Conservation (phyloP, 768 basidiomycete species). For the Floccularia luteovirens region DNA sequence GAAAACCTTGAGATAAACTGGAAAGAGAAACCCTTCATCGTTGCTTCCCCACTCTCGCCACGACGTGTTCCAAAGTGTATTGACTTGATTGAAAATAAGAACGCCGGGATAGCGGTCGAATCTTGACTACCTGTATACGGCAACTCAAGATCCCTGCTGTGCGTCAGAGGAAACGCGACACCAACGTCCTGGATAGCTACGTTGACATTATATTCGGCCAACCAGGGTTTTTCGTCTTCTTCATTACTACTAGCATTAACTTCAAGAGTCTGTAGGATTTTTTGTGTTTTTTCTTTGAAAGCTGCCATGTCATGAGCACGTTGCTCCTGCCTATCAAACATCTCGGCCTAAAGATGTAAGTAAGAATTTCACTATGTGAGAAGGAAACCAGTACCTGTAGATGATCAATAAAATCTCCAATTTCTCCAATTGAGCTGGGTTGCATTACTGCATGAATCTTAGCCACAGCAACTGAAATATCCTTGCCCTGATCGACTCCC, state of each 20-base stretch:
- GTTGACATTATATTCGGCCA: slow-evolving; percentile 46
- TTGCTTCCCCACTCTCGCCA: slow-evolving; percentile 73
- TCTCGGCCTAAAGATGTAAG: slow-evolving; percentile 48
- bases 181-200: slow-evolving; percentile 64
- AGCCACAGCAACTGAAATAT: slow-evolving; percentile 48
- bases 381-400: slow-evolving; percentile 47
- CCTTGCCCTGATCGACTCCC: slow-evolving; percentile 15
- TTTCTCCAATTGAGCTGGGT: slow-evolving; percentile 84
- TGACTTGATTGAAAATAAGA: slow-evolving; percentile 77
- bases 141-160: slow-evolving; percentile 49
- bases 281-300: slow-evolving; percentile 77
- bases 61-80: slow-evolving; percentile 66
- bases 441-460: slow-evolving; percentile 93
- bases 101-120: slow-evolving; percentile 55
- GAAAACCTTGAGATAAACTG: slow-evolving; percentile 77
- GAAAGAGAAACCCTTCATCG: slow-evolving; percentile 67
- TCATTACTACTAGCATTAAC: slow-evolving; percentile 39
- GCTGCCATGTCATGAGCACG: slow-evolving; percentile 72
- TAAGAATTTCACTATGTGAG: slow-evolving; percentile 2
- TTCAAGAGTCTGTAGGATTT: slow-evolving; percentile 70
- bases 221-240: slow-evolving; percentile 33
- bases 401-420: slow-evolving; percentile 85
- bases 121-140: slow-evolving; percentile 32
- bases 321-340: slow-evolving; percentile 65
- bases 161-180: slow-evolving; percentile 81